Percentiles rank a stretch among this genome's conserved stretches.
Evolutionary conservation across 2,329 filamentous ascomycete genomes (phyloP).

Genomic region (Colletotrichum horii): DNA sequence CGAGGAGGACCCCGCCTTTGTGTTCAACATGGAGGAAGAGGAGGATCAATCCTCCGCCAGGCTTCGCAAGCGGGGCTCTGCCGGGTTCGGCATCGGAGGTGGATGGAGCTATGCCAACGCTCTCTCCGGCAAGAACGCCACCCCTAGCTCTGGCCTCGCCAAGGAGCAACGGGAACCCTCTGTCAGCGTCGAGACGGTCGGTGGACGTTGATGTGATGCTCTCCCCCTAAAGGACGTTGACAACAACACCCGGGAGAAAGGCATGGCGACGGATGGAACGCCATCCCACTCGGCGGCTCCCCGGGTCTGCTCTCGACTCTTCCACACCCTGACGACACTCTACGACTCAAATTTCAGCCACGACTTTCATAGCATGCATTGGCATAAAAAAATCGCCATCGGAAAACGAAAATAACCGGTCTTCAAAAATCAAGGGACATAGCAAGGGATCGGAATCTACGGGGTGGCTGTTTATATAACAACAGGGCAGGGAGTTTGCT

Average conservation of each 20-base stretch:
- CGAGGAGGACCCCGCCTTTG: slow-evolving; percentile 67
- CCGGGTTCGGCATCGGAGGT: slow-evolving; percentile 42
- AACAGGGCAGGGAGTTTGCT: slow-evolving; percentile 15
- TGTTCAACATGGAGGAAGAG: slow-evolving; percentile 71
- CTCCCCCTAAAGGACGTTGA: not conserved
- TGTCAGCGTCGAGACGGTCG: slow-evolving; percentile 22
- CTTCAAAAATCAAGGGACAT: slow-evolving; percentile 17
- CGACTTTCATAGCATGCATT: slow-evolving; percentile 19
- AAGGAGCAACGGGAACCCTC: slow-evolving; percentile 23
- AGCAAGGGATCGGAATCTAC: slow-evolving; percentile 7
- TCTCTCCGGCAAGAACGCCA: slow-evolving; percentile 22
- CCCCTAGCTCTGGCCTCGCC: slow-evolving; percentile 9
- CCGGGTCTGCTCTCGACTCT: slow-evolving; percentile 1
- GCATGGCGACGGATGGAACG: slow-evolving; percentile 14
- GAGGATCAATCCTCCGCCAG: slow-evolving; percentile 52
- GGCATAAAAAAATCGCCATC: slow-evolving; percentile 1
- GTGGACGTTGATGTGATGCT: slow-evolving; percentile 15
- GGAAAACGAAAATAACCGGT: slow-evolving; percentile 20
- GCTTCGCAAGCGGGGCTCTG: slow-evolving; percentile 54
- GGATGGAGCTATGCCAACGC: slow-evolving; percentile 46
- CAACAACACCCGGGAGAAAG: not conserved
- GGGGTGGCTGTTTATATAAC: slow-evolving; percentile 19
- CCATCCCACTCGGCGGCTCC: not conserved
- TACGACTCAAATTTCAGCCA: slow-evolving; percentile 16
- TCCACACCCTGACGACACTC: slow-evolving; percentile 18